Conservation (phyloP, 164 flowering plant genomes). For the Magnolia changhungtana region DNA sequence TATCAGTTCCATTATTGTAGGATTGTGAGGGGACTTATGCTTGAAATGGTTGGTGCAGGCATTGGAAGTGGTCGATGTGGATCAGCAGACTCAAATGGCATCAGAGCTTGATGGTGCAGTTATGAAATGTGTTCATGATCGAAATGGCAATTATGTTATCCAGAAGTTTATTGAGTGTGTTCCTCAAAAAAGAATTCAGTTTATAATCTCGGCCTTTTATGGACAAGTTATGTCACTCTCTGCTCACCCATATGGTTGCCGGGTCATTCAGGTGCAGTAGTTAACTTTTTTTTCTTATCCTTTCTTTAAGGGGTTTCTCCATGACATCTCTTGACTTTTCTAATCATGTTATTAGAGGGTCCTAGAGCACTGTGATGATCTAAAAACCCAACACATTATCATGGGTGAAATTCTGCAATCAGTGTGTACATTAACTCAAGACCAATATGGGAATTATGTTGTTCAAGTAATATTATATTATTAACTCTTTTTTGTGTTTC, state of each 20-base stretch:
- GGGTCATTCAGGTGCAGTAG: slow-evolving; percentile 80
- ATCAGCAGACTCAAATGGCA: no score
- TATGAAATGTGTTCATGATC: no score
- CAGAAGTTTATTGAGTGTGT: no score
- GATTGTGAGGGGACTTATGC: no score
- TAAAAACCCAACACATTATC: slow-evolving; percentile 54
- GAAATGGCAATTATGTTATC: no score
- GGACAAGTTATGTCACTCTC: slow-evolving; percentile 82
- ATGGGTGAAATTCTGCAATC: slow-evolving; percentile 88
- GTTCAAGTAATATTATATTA: slow-evolving; percentile 59
- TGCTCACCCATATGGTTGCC: slow-evolving; percentile 91
- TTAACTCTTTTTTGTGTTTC: not conserved
- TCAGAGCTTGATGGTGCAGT: no score
- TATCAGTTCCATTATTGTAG: no score
- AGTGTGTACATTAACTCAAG: slow-evolving; percentile 72
- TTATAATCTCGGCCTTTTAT: no score
- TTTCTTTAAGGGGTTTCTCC: not conserved
- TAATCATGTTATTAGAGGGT: slow-evolving; percentile 58
- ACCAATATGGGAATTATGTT: slow-evolving; percentile 95
- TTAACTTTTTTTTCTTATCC: not conserved
- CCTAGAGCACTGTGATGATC: slow-evolving; percentile 77
- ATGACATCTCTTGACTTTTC: slow-evolving; percentile 1
- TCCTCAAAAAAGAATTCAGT: no score
- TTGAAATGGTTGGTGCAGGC: no score
- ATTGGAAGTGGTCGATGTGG: no score